These are phyloP conservation scores for Vitellaria paradoxa DNA, from an alignment of 179 eudicot genomes.

Conservation along the genomic window DNA sequence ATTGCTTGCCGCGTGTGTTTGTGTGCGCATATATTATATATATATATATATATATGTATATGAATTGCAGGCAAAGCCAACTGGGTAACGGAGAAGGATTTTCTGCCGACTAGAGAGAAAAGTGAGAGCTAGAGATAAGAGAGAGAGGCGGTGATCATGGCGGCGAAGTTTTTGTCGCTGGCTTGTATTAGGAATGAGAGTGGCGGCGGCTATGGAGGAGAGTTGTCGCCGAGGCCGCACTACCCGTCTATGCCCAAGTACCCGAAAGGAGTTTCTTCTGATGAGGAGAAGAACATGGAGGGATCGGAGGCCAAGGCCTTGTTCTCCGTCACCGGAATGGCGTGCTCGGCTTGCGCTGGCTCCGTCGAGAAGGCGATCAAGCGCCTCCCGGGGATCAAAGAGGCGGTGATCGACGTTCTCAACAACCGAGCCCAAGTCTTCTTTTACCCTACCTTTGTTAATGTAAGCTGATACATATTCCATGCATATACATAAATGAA, in stretches of 20 bases:
- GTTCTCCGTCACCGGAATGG: slow-evolving; percentile 78
- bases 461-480: slow-evolving; percentile 40
- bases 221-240: slow-evolving; percentile 37
- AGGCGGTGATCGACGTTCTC: slow-evolving; percentile 78
- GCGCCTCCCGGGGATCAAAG: slow-evolving; percentile 76
- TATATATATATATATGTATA: too few species aligned
- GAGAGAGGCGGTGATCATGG: slow-evolving; percentile 19
- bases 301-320: slow-evolving; percentile 53
- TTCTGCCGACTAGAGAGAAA: too few species aligned
- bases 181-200: slow-evolving; percentile 29
- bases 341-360: slow-evolving; percentile 90
- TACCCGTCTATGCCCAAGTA: slow-evolving; percentile 60
- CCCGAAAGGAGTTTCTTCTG: slow-evolving; percentile 44
- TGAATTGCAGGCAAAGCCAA: too few species aligned
- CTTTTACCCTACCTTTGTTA: slow-evolving; percentile 56
- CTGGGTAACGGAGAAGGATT: too few species aligned
- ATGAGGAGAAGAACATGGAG: slow-evolving; percentile 19
- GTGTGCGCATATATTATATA: too few species aligned
- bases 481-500: too few species aligned
- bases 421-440: slow-evolving; percentile 70
- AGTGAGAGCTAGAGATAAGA: not conserved
- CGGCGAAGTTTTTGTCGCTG: slow-evolving; percentile 29
- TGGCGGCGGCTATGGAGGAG: slow-evolving; percentile 11
- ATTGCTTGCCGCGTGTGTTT: too few species aligned
- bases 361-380: slow-evolving; percentile 90